Base-by-base conservation (phyloP, 805 yeast genomes). In the Candida coquimbonensis region DNA sequence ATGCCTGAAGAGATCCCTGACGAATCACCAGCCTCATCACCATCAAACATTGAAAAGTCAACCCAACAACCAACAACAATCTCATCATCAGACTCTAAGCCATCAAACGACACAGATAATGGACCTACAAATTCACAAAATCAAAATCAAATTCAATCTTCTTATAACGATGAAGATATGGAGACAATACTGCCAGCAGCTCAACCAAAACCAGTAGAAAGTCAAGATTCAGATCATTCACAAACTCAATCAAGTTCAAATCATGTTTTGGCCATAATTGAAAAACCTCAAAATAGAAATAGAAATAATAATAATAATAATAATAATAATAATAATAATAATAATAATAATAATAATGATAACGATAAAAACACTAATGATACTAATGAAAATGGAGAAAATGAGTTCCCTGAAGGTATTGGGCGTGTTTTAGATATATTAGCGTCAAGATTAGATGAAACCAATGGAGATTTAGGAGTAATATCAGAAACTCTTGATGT, bases 181-280 rank as follows among this genome's bases (percentile, higher is more conserved):
- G 38, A 40, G 7, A 25, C 14, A 7, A 34, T 40, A 16, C 36
- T 33, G 36, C 43, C 43, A 3, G 43, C 43, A 5, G 43, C 43
- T 13, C 43, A 40, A 26, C 43, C 38, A 25, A 25, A 24, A 27
- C 31, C 36, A 5, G n/a, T 16, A 3, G 14, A 21, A 7, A 13
- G 11, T 39, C 41, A 39, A 24, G 31, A 29, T 12, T 17, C 24
- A 5, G 19, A 17, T 17, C 38, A 7, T 25, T 17, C 37, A 35
- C 31, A 29, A 11, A 12, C 4, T 29, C 31, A 29, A 29, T 6
- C 13, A 12, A 29, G 31, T 29, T 29, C 31, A 29, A 29, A 13
- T 29, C 12, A 29, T 11, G 13, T 29, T 12, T 11, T 29, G 13
- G 13, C 31, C 6, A 29, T 29, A 12, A 29, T 29, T 13, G 13